These are phyloP conservation scores for Lentinula novae-zelandiae DNA, from an alignment of 1,284 basidiomycete genomes.

Conservation along the genomic window DNA sequence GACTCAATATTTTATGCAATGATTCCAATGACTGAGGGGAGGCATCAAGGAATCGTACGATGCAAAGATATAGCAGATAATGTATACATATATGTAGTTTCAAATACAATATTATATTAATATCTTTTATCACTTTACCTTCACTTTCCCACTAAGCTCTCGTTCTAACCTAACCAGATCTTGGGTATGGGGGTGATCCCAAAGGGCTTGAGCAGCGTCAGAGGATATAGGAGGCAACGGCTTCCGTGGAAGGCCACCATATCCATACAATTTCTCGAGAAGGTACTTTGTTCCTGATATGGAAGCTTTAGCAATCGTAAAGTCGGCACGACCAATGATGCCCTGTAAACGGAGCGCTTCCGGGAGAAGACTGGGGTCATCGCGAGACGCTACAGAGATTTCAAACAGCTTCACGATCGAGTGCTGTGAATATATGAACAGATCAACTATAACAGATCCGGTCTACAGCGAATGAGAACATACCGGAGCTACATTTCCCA, in stretches of 20 bases:
- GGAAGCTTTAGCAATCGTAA: constrained; percentile 72
- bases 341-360: constrained; percentile 78
- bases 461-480: constrained; percentile 7
- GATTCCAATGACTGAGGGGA: too few relatives aligned
- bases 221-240: constrained; percentile 67
- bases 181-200: constrained; percentile 67
- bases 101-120: neutral
- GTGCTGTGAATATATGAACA: constrained; percentile 34
- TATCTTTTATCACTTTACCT: constrained; percentile 1
- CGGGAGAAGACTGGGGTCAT: constrained; percentile 53
- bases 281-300: constrained; percentile 84
- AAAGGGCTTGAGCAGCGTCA: constrained; percentile 53
- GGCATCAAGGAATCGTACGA: too few relatives aligned
- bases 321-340: constrained; percentile 77
- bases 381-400: constrained; percentile 50
- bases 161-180: constrained; percentile 66
- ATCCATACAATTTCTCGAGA: constrained; percentile 70
- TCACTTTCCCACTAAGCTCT: constrained; percentile 43
- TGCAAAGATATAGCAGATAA: neutral
- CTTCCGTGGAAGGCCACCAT: constrained; percentile 71
- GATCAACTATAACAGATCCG: neutral
- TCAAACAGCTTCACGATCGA: constrained; percentile 63
- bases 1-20: too few relatives aligned
- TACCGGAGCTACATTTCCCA: constrained; percentile 77
- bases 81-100: neutral